Evolutionary conservation across 192 early-diverging fungal species (phyloP), one percentile per base, ranked within the genome.

Genomic region (Mycoemilia scoparia): DNA sequence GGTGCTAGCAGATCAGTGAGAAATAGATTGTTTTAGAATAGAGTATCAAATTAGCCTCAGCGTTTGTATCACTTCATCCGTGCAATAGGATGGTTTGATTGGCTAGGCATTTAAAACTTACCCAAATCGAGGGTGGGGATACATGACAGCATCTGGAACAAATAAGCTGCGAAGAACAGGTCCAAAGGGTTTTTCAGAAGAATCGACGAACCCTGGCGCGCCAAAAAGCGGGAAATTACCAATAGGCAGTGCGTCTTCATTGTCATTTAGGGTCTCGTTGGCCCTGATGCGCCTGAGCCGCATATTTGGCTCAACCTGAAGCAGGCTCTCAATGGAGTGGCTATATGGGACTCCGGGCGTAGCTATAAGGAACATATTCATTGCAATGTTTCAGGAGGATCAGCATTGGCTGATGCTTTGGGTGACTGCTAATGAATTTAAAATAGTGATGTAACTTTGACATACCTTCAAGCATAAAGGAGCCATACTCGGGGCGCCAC

Each of bases 401-500:
- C n/a, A n/a, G n/a, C n/a, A n/a, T n/a, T n/a, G n/a, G n/a, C n/a
- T n/a, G n/a, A n/a, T n/a, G n/a, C n/a, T n/a, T n/a, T n/a, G n/a
- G n/a, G n/a, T n/a, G n/a, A n/a, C n/a, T n/a, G n/a, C n/a, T n/a
- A n/a, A n/a, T n/a, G n/a, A n/a, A n/a, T n/a, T n/a, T n/a, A n/a
- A n/a, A n/a, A n/a, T n/a, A n/a, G n/a, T n/a, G n/a, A n/a, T n/a
- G n/a, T n/a, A n/a, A n/a, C n/a, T n/a, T n/a, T n/a, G 4, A 36
- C 46, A 32, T 60, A 64, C 69, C 72, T 64, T 96, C 92, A 43
- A 93, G 59, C 93, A 98, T 98, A 63, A 79, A 98, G 18, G 86
- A 68, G 11, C 84, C 93, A 55, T 87, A 98, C 52, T 98, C 93
- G 21, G 89, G 89, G 45, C 82, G 71, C 90, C 91, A 98, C 16